phyloP scores from a whole-genome alignment of 108 stramenopile genomes.

The Thalassiosira profunda region DNA sequence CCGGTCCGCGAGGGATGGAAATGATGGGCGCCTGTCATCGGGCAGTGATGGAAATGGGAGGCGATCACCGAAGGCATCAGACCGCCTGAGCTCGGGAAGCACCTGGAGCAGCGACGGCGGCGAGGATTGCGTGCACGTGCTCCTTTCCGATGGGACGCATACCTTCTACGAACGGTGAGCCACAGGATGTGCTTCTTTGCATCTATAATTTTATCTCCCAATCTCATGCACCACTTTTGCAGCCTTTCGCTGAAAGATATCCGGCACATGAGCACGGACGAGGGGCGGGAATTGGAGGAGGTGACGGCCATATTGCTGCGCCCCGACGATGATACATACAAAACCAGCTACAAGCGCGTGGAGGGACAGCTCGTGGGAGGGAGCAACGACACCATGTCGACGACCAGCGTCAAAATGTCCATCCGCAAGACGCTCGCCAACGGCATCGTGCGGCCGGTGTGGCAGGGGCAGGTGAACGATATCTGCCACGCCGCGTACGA shows the following conservation, averaged over 20 bases:
- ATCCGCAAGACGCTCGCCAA: conserved; percentile 44
- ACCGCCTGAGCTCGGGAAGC: background rate
- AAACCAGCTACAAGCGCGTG: conserved; percentile 22
- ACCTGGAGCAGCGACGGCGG: no score
- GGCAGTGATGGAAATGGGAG: background rate
- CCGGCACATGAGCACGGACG: conserved; percentile 25
- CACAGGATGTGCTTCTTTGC: background rate
- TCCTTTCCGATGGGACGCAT: conserved; percentile 35
- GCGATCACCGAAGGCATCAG: conserved; percentile 7
- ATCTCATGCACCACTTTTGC: background rate
- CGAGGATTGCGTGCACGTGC: conserved; percentile 31
- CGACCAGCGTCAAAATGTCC: conserved; percentile 26
- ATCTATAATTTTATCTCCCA: background rate
- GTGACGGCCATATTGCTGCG: conserved; percentile 14
- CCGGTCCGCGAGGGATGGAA: background rate
- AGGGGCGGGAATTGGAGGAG: conserved; percentile 16
- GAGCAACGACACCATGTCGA: conserved; percentile 23
- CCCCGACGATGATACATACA: conserved; percentile 23
- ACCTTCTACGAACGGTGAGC: conserved; percentile 40
- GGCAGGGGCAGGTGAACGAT: conserved; percentile 28
- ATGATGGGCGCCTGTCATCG: background rate
- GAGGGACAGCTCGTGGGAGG: conserved; percentile 23
- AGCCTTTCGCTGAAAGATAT: conserved; percentile 29
- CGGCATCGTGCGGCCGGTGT: conserved; percentile 35
- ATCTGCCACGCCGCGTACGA: conserved; percentile 13